A percentile compares a stretch with the other conserved stretches of the same genome.
phyloP scores from a whole-genome alignment of 345 rosid species.

The Aquilaria yunnanensis region DNA sequence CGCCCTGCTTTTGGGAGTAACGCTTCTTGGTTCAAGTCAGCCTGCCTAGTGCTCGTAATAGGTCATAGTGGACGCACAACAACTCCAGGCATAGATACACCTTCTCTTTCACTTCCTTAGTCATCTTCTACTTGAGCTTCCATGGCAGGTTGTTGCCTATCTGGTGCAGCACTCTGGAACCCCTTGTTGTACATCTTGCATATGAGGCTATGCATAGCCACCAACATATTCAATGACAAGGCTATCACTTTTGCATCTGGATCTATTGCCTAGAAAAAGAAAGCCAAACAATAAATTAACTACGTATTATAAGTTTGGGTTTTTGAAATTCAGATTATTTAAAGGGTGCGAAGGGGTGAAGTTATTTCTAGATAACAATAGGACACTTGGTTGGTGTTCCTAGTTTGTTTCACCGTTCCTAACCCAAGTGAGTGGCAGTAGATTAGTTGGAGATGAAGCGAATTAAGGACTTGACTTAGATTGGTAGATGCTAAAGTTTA shows the following conservation, averaged over 20 bases:
- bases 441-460: no score
- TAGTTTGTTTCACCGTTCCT: slow-evolving; percentile 1
- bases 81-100: slow-evolving; percentile 34
- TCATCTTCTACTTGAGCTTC: slow-evolving; percentile 83
- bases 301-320: no score
- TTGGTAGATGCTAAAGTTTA: no score
- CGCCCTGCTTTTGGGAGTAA: slow-evolving; percentile 14
- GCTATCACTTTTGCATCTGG: slow-evolving; percentile 90
- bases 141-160: slow-evolving; percentile 91
- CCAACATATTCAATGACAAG: slow-evolving; percentile 66
- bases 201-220: slow-evolving; percentile 76
- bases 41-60: slow-evolving; percentile 11
- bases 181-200: slow-evolving; percentile 94
- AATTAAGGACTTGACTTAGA: no score
- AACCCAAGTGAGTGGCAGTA: no score
- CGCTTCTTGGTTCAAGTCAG: slow-evolving; percentile 18
- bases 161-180: slow-evolving; percentile 73
- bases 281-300: neutral
- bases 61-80: slow-evolving; percentile 16
- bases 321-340: neutral
- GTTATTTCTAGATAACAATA: neutral
- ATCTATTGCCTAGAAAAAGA: slow-evolving; percentile 29
- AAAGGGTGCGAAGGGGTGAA: neutral
- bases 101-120: slow-evolving; percentile 44
- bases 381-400: slow-evolving; percentile 16